These are phyloP conservation scores for Saccharum hybrid DNA, from an alignment of 202 grass and related monocot species.

Conservation along the genomic window DNA sequence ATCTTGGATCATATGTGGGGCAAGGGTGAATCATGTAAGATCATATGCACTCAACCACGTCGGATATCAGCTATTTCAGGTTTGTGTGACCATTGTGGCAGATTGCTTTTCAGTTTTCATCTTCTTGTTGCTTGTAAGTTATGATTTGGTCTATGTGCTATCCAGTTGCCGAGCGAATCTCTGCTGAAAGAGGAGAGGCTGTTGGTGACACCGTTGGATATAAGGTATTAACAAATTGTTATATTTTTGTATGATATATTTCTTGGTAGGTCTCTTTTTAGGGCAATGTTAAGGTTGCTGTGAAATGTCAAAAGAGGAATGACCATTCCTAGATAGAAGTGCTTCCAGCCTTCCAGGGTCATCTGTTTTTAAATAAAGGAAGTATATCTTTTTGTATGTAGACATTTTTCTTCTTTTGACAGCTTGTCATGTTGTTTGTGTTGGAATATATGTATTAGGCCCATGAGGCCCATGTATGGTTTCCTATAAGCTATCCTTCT, in stretches of 20 bases:
- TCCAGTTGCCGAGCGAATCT: conserved; percentile 92
- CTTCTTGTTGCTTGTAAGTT: conserved; percentile 22
- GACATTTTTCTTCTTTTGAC: conserved; percentile 21
- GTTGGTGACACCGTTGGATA: conserved; percentile 94
- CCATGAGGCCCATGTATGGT: no score
- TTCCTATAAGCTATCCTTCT: no score
- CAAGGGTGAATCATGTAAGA: conserved; percentile 85
- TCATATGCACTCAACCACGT: conserved; percentile 94
- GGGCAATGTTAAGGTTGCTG: neutral
- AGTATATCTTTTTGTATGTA: neutral
- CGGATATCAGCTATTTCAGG: conserved; percentile 97
- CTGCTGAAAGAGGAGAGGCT: conserved; percentile 90
- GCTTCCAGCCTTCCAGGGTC: neutral
- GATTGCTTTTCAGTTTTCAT: conserved; percentile 36
- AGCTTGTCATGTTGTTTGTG: neutral
- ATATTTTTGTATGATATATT: conserved; percentile 40
- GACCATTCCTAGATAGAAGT: neutral
- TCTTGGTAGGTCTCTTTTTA: conserved; percentile 16
- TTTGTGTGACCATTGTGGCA: conserved; percentile 40
- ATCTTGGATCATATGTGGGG: conserved; percentile 95
- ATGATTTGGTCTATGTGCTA: conserved; percentile 35
- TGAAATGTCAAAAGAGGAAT: neutral
- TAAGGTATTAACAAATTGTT: conserved; percentile 64
- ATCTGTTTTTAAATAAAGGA: conserved; percentile 23
- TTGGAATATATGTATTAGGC: no score